Evolutionary conservation across 2,329 filamentous ascomycete species (phyloP).

Genomic region (Microsporum ferrugineum): DNA sequence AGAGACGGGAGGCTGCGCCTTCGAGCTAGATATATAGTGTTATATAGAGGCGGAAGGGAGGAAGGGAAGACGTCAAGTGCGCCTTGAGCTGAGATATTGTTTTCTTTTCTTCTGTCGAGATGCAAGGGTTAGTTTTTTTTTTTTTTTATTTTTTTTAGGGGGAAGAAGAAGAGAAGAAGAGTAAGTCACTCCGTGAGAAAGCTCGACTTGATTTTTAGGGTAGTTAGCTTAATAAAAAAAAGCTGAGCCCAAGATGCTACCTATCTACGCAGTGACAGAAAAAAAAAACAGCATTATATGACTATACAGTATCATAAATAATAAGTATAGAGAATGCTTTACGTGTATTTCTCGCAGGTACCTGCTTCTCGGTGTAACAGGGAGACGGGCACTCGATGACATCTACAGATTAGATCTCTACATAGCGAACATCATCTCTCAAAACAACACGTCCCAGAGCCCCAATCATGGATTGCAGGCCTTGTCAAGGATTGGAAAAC

Average conservation of each 20-base stretch:
- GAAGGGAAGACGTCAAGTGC: neutral
- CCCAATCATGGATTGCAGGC: neutral
- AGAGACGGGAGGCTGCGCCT: neutral
- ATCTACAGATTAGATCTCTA: neutral
- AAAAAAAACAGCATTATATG: neutral
- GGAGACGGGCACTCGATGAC: neutral
- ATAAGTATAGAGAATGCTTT: neutral
- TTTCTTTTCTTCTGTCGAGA: neutral
- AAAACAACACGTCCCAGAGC: neutral
- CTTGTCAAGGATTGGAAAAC: neutral
- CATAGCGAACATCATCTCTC: neutral
- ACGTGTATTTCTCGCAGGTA: neutral
- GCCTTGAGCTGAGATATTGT: neutral
- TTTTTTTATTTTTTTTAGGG: no score
- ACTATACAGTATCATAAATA: neutral
- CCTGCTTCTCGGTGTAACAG: neutral
- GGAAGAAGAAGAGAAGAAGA: neutral
- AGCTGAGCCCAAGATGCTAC: no score
- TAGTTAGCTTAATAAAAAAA: neutral
- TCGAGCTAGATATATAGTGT: neutral
- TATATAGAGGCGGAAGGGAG: neutral
- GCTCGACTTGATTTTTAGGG: neutral
- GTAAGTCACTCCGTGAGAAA: neutral
- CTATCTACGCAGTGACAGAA: no score
- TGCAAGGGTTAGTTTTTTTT: neutral